Conservation (phyloP, 2,329 filamentous ascomycete species). For the Teratosphaeria pseudoeucalypti region DNA sequence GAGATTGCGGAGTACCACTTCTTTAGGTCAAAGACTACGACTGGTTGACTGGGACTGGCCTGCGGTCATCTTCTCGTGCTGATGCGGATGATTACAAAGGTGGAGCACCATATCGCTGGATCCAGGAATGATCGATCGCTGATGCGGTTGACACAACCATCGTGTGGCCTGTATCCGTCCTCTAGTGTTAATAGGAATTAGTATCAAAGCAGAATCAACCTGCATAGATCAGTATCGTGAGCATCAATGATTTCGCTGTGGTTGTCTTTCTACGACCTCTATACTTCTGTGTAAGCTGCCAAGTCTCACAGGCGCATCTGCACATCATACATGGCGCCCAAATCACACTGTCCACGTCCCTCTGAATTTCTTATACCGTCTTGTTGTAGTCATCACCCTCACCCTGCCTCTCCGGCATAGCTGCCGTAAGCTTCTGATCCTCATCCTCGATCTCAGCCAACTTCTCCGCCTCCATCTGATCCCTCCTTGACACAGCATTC, state of each 20-base stretch:
- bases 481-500: constrained; percentile 31
- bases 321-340: neutral
- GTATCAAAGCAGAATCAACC: too few species aligned
- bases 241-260: too few species aligned
- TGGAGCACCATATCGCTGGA: too few species aligned
- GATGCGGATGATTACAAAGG: too few species aligned
- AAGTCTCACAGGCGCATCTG: neutral
- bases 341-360: neutral
- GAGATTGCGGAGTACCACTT: neutral
- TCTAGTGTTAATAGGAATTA: too few species aligned
- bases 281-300: neutral
- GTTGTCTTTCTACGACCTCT: too few species aligned
- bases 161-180: too few species aligned
- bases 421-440: constrained; percentile 28
- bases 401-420: constrained; percentile 34
- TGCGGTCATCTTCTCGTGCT: too few species aligned
- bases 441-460: constrained; percentile 30
- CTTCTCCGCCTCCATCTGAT: constrained; percentile 28
- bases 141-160: too few species aligned
- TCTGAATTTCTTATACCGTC: constrained; percentile 29
- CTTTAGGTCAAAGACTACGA: neutral
- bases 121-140: too few species aligned
- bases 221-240: too few species aligned
- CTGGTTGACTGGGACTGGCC: too few species aligned
- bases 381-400: constrained; percentile 38